These are phyloP conservation scores for Plasmopara halstedii DNA, from an alignment of 352 stramenopile species.

Conservation along the genomic window DNA sequence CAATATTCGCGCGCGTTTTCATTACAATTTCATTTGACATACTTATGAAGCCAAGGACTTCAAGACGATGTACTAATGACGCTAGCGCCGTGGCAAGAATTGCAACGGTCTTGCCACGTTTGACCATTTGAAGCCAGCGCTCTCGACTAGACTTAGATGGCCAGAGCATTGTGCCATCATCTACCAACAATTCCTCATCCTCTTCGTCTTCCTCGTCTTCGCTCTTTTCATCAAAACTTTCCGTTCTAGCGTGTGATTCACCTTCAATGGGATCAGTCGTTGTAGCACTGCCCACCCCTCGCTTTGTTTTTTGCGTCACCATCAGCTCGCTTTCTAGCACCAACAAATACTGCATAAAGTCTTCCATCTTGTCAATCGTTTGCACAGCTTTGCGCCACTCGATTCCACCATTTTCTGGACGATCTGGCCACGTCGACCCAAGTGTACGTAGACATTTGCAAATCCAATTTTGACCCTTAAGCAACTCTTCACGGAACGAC, in stretches of 20 bases:
- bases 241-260: constrained; percentile 18
- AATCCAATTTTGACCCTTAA: constrained; percentile 55
- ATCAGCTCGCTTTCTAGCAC: constrained; percentile 61
- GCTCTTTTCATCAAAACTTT: constrained; percentile 36
- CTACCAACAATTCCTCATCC: constrained; percentile 46
- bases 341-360: constrained; percentile 39
- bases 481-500: constrained; percentile 46
- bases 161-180: constrained; percentile 66
- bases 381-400: constrained; percentile 51
- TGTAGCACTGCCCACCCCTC: constrained; percentile 5
- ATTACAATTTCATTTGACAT: constrained; percentile 33
- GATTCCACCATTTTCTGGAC: constrained; percentile 18
- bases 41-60: constrained; percentile 58
- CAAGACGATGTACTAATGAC: constrained; percentile 60
- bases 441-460: constrained; percentile 51
- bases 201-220: constrained; percentile 76
- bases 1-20: constrained; percentile 50
- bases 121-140: constrained; percentile 65
- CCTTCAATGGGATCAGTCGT: neutral
- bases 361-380: constrained; percentile 20
- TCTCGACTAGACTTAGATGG: constrained; percentile 58
- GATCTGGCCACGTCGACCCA: constrained; percentile 56
- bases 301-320: constrained; percentile 32
- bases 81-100: constrained; percentile 51
- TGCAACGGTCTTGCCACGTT: constrained; percentile 37